Conservation (phyloP, 306 rosid species). For the Corylus avellana region DNA sequence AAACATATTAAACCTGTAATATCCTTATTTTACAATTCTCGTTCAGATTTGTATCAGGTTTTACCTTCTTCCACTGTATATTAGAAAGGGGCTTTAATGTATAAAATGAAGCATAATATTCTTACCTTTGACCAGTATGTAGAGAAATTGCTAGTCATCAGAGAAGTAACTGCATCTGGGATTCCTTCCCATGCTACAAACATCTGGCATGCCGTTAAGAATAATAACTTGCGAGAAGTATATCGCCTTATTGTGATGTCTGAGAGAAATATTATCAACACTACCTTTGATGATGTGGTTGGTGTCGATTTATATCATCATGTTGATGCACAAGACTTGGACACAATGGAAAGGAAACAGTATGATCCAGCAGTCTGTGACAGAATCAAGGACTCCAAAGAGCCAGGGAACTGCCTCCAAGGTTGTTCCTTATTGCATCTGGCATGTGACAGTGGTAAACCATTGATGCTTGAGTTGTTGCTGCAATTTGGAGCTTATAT, state of each 20-base stretch:
- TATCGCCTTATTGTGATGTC: conserved; percentile 73
- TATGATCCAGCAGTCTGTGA: conserved; percentile 60
- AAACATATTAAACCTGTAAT: background rate
- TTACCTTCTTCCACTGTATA: conserved; percentile 6
- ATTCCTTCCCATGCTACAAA: conserved; percentile 44
- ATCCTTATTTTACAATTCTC: background rate
- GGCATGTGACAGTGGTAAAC: conserved; percentile 65
- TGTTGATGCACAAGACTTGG: conserved; percentile 35
- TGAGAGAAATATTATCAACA: conserved; percentile 49
- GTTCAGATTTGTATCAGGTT: conserved; percentile 5
- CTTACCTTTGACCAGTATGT: conserved; percentile 57
- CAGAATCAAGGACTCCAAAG: conserved; percentile 40
- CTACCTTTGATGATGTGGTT: conserved; percentile 57
- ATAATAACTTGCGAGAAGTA: conserved; percentile 61
- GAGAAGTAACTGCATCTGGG: conserved; percentile 44
- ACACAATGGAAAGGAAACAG: conserved; percentile 36
- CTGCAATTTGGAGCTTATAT: conserved; percentile 89
- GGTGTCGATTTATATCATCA: conserved; percentile 32
- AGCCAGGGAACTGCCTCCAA: conserved; percentile 59
- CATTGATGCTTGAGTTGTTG: conserved; percentile 84
- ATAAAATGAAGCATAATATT: conserved; percentile 21
- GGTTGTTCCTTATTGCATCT: conserved; percentile 88
- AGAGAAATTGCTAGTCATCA: conserved; percentile 69
- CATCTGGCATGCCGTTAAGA: conserved; percentile 80
- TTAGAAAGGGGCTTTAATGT: background rate